These are phyloP conservation scores for Apiospora aurea DNA, from an alignment of 2,329 filamentous ascomycete species.

Conservation along the genomic window DNA sequence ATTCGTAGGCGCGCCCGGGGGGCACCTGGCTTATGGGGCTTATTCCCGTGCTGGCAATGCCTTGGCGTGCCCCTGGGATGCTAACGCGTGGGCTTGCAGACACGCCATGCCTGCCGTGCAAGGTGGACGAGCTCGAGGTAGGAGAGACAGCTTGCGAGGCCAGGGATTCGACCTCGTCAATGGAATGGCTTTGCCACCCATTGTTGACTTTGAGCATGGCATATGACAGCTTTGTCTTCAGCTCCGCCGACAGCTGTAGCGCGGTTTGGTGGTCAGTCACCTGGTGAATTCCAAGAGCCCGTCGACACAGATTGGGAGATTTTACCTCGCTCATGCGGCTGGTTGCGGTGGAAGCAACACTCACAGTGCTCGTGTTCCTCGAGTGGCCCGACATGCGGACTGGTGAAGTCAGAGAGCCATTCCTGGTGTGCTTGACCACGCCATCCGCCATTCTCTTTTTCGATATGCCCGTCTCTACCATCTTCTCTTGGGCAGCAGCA, in stretches of 20 bases:
- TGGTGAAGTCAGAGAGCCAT: slow-evolving; percentile 54
- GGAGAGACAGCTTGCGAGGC: slow-evolving; percentile 74
- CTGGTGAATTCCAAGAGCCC: slow-evolving; percentile 13
- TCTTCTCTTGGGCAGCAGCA: slow-evolving; percentile 60
- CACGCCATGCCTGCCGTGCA: slow-evolving; percentile 58
- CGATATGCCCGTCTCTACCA: slow-evolving; percentile 49
- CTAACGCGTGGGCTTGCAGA: slow-evolving; percentile 62
- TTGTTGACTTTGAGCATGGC: slow-evolving; percentile 94
- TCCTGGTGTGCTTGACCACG: slow-evolving; percentile 64
- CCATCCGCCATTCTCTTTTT: slow-evolving; percentile 83
- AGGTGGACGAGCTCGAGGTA: slow-evolving; percentile 62
- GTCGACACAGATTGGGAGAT: slow-evolving; percentile 28
- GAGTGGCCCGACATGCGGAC: slow-evolving; percentile 63
- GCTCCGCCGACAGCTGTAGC: slow-evolving; percentile 55
- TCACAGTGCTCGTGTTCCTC: slow-evolving; percentile 74
- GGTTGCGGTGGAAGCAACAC: slow-evolving; percentile 64
- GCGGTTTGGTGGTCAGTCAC: slow-evolving; percentile 16
- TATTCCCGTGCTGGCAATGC: slow-evolving; percentile 41
- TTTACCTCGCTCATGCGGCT: slow-evolving; percentile 81
- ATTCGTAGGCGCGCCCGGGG: slow-evolving; percentile 48
- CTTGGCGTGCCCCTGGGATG: slow-evolving; percentile 44
- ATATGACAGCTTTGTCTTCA: slow-evolving; percentile 86
- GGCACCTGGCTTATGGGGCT: slow-evolving; percentile 38
- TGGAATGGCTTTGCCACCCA: slow-evolving; percentile 81
- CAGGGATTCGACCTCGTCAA: slow-evolving; percentile 79